Evolutionary conservation across 768 basidiomycete species (phyloP).

Genomic region (Hirschioporus abietinus): DNA sequence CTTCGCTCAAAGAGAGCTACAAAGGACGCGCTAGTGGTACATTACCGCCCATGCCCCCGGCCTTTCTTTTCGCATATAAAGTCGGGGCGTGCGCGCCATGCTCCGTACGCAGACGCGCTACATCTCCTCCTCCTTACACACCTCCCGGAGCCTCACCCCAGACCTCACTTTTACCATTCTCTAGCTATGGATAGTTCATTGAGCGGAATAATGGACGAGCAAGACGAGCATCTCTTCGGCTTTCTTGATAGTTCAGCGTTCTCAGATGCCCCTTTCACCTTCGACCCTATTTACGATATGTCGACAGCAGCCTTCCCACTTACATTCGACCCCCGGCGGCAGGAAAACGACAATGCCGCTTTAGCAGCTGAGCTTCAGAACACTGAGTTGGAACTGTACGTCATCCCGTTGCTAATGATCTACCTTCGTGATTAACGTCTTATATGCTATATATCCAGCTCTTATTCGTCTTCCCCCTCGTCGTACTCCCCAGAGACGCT

Average conservation of each 20-base stretch:
- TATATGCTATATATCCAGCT: neutral
- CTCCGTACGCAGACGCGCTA: neutral
- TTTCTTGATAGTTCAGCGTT: neutral
- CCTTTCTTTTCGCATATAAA: neutral
- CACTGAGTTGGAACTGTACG: neutral
- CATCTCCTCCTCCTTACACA: neutral
- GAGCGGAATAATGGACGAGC: neutral
- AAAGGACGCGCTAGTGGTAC: neutral
- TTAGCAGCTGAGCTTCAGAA: neutral
- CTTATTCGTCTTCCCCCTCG: neutral
- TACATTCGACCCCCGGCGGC: neutral
- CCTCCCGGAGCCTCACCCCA: neutral
- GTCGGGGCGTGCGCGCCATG: neutral
- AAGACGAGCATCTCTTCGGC: neutral
- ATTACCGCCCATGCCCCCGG: neutral
- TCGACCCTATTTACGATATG: neutral
- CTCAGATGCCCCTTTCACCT: neutral
- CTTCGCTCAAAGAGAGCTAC: slow-evolving; percentile 1
- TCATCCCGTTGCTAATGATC: neutral
- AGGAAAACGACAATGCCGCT: neutral
- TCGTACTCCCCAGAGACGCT: neutral
- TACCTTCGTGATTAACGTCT: neutral
- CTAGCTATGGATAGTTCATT: neutral
- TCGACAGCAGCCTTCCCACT: neutral
- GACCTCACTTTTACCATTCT: neutral